Base-by-base conservation (phyloP, 306 rosid genomes). In the Urtica urens region DNA sequence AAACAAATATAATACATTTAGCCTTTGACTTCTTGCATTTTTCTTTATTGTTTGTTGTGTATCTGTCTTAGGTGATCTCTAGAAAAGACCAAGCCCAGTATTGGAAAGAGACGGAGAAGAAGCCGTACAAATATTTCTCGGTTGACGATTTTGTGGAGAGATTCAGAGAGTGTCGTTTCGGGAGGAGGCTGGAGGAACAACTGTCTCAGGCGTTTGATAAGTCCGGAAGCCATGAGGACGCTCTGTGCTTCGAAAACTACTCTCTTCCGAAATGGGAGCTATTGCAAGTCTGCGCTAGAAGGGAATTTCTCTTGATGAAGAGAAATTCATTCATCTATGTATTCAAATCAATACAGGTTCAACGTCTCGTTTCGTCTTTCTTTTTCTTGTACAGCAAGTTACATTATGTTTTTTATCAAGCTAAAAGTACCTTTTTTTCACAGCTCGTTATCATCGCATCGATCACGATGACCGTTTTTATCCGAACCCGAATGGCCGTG, bases 391-490 rank as follows among this genome's bases (percentile, higher is more conserved):
- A 34, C 21, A 20, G 28, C 9, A 27, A 17, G 12, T 5, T 2
- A 13, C 43, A 23, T 2, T 58, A 38, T 39, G 40, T 29, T 23
- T 57, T 9, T 34, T 26, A n/a, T n/a, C n/a, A n/a, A 19, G 43
- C 58, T 20, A 53, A 58, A 39, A 44, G 49, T 45, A 47, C 5
- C 7, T 34, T 41, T 12, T 31, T 27, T 23, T 52, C 38, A 69
- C 75, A 83, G 94, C 77, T 83, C 33, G 51, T 77, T 30, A 58
- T 83, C 65, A 67, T 78, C 14, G 82, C 90, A 49, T 49, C 74
- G 38, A 80, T 83, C 49, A 61, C 94, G 43, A 79, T 83, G 94
- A 83, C 94, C 1, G 80, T 77, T 12, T 83, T 83, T 72, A 30
- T 77, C 8, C 72, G 90, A 18, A 80, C 88, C 60, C 72, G 66